Evolutionary conservation across 202 grass and related monocot genomes (phyloP).

Genomic region (Digitaria exilis): DNA sequence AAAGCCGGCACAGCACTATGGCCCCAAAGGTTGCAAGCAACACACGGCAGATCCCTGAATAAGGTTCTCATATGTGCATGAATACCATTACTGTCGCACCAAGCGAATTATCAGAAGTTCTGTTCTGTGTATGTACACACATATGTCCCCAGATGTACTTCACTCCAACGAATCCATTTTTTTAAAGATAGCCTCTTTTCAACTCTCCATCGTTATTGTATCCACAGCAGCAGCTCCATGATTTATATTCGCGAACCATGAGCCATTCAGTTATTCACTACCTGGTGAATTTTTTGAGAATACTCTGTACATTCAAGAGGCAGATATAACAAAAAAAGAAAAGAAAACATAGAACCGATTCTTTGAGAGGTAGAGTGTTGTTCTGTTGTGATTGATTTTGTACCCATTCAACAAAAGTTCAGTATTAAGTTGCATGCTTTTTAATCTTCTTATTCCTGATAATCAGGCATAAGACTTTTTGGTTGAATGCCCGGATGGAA

Average conservation of each 20-base stretch:
- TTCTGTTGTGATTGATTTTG: neutral
- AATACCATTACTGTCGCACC: neutral
- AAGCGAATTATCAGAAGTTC: conserved; percentile 6
- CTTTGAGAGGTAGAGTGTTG: neutral
- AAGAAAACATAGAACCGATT: neutral
- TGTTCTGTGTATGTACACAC: neutral
- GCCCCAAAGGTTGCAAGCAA: conserved; percentile 92
- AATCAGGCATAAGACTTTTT: neutral
- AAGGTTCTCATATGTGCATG: conserved; percentile 6
- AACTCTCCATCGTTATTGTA: neutral
- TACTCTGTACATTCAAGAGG: conserved; percentile 8
- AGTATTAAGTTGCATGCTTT: neutral
- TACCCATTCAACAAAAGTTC: neutral
- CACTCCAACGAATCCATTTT: neutral
- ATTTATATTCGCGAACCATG: neutral
- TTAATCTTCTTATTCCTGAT: neutral
- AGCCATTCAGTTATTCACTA: neutral
- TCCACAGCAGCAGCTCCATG: neutral
- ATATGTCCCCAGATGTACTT: conserved; percentile 9
- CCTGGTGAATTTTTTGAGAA: conserved; percentile 17
- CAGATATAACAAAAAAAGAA: neutral
- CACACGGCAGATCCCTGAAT: conserved; percentile 71
- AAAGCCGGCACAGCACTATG: conserved; percentile 71
- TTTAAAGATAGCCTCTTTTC: conserved; percentile 13
- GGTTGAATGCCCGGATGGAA: neutral